Conservation (phyloP, 2,329 filamentous ascomycete species). For the Lachnellula willkommii region DNA sequence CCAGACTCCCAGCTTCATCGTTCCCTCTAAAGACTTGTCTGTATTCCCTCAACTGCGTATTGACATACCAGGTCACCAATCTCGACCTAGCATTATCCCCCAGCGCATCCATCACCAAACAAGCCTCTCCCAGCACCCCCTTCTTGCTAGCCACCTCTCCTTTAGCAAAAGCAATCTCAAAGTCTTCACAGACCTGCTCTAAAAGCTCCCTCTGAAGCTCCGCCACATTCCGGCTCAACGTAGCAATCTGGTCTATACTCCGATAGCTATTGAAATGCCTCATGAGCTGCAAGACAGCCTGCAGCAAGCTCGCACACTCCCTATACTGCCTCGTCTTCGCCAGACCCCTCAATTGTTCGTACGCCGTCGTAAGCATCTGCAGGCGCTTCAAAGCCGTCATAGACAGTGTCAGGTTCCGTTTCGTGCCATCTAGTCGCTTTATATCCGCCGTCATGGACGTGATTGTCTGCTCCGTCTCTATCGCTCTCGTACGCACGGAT, state of each 20-base stretch:
- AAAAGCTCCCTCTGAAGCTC: slow-evolving; percentile 88
- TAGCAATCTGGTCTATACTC: slow-evolving; percentile 96
- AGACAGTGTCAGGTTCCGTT: slow-evolving; percentile 90
- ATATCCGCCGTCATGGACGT: slow-evolving; percentile 99
- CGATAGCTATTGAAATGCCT: slow-evolving; percentile 97
- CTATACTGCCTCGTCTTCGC: slow-evolving; percentile 85
- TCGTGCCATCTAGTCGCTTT: slow-evolving; percentile 92
- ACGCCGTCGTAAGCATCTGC: slow-evolving; percentile 99
- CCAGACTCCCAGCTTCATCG: slow-evolving; percentile 90
- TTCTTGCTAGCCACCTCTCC: slow-evolving; percentile 69
- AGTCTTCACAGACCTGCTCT: slow-evolving; percentile 98
- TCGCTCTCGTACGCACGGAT: slow-evolving; percentile 78
- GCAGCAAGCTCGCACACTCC: slow-evolving; percentile 87
- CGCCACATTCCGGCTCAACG: slow-evolving; percentile 83
- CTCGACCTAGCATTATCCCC: slow-evolving; percentile 79
- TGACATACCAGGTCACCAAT: slow-evolving; percentile 94
- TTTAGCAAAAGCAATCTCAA: slow-evolving; percentile 90
- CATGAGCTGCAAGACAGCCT: slow-evolving; percentile 96
- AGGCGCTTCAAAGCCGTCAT: slow-evolving; percentile 97
- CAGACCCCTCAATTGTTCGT: slow-evolving; percentile 83
- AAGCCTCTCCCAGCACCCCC: slow-evolving; percentile 75
- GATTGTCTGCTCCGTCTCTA: slow-evolving; percentile 91
- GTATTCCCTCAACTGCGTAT: slow-evolving; percentile 93
- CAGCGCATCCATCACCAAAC: slow-evolving; percentile 88
- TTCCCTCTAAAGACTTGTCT: slow-evolving; percentile 92